Evolutionary conservation across 2,329 filamentous ascomycete species (phyloP).

Genomic region (Fusarium hostae): DNA sequence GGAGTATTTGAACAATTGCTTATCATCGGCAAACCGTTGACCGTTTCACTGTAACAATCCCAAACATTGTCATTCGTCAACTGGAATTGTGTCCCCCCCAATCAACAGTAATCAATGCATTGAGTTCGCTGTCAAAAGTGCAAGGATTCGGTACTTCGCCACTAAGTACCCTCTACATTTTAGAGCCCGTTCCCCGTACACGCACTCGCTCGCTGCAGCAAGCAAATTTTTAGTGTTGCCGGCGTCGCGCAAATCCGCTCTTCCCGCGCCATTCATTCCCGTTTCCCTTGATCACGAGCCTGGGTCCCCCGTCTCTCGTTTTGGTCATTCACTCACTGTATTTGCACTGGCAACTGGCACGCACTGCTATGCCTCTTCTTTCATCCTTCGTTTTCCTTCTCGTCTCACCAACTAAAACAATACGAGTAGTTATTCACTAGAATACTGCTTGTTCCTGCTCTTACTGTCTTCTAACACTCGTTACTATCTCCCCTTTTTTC

Average conservation of each 20-base stretch:
- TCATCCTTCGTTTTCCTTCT: conserved; percentile 26
- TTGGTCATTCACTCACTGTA: conserved; percentile 7
- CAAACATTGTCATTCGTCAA: conserved; percentile 5
- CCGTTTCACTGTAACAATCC: not conserved
- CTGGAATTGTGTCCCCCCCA: conserved; percentile 1
- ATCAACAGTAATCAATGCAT: not conserved
- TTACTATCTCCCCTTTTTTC: conserved; percentile 16
- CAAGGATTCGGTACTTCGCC: conserved; percentile 23
- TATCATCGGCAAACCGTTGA: not conserved
- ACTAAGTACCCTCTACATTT: conserved; percentile 27
- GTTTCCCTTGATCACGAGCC: conserved; percentile 11
- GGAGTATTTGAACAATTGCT: not conserved
- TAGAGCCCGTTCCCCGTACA: conserved; percentile 7
- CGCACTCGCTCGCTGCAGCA: conserved; percentile 3
- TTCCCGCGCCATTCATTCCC: conserved; percentile 26
- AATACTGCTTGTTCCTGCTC: conserved; percentile 17
- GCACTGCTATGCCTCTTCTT: conserved; percentile 17
- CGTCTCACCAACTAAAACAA: conserved; percentile 23
- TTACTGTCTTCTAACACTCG: conserved; percentile 30
- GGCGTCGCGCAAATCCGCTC: conserved; percentile 28
- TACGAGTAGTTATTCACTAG: conserved; percentile 20
- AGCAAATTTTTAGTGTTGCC: conserved; percentile 27
- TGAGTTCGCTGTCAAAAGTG: not conserved
- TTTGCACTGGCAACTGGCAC: conserved; percentile 1
- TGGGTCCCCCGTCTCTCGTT: conserved; percentile 11